A percentile compares a stretch with the other conserved stretches of the same genome.
phyloP scores from a whole-genome alignment of 1,284 basidiomycete species.

The Rhodotorula sp. region DNA sequence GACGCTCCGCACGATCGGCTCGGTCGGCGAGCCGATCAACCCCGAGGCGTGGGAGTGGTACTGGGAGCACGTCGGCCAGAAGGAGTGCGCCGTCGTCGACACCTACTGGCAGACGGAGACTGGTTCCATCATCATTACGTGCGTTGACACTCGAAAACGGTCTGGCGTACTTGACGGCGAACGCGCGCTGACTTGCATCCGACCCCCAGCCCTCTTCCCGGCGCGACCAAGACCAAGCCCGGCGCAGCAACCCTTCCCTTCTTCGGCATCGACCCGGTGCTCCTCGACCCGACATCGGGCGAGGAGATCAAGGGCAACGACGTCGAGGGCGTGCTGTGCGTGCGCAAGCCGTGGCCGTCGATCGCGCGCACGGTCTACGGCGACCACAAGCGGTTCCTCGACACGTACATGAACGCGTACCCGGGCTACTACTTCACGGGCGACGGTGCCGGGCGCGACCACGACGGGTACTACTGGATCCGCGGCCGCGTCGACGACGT shows the following conservation, averaged over 20 bases:
- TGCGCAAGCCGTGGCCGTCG: constrained; percentile 90
- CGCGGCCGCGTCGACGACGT: constrained; percentile 93
- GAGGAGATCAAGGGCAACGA: constrained; percentile 63
- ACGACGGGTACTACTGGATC: constrained; percentile 96
- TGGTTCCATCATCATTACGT: constrained; percentile 87
- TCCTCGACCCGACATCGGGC: constrained; percentile 81
- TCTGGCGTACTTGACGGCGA: no score
- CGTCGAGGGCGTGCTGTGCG: constrained; percentile 86
- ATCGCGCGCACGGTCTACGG: constrained; percentile 92
- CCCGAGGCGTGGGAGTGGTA: constrained; percentile 99
- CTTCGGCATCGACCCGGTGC: constrained; percentile 88
- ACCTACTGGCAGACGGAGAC: constrained; percentile 87
- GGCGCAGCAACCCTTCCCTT: constrained; percentile 96
- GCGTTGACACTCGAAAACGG: not conserved
- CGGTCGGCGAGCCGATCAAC: constrained; percentile 97
- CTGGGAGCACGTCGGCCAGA: constrained; percentile 86
- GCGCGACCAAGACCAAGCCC: constrained; percentile 92
- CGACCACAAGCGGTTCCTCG: constrained; percentile 88
- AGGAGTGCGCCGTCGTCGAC: constrained; percentile 91
- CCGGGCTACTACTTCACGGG: constrained; percentile 92
- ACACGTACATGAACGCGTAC: constrained; percentile 93
- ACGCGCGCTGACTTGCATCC: no score
- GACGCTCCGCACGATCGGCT: constrained; percentile 82
- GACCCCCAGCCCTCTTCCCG: constrained; percentile 70
- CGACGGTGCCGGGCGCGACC: constrained; percentile 90